Base-by-base conservation (phyloP, 176 grass and related monocot species). In the Dactylis glomerata region DNA sequence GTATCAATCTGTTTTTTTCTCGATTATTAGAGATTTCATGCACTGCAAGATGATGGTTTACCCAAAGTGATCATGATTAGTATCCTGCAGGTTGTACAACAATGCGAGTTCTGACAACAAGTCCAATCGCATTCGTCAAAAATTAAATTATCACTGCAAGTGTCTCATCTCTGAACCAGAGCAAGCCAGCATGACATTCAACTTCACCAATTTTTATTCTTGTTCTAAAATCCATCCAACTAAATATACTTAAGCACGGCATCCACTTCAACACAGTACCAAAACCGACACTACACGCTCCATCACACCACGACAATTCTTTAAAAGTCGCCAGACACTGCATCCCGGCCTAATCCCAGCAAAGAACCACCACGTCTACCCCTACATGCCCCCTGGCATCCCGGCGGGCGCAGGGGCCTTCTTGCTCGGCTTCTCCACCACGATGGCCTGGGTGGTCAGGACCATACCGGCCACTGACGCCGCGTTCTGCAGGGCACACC, bases 381-480 rank as follows among this genome's bases (percentile, higher is more conserved):
- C 64, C 85, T 78, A 50, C 71, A 75, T 75, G 27, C 86, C 90
- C 69, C 92, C 81, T 32, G 92, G 76, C 75, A 84, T 40, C 3
- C 82, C 92, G 0, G 80, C 73, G 33, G 85, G 16, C 8, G 75
- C 90, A 6, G 80, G 13, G 33, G 84, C 65, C 84, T 87, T 94
- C 82, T 84, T 91, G 86, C 89, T 92, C 2, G 92, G 86, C 90
- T 94, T 97, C 83, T 97, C 95, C 34, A 97, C 92, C 1, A 97
- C 95, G 22, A 97, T 94, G 22, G 92, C 95, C 66, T 97, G 88
- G 1, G 92, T 97, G 3, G 95, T 94, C 41, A 97, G 78, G 34
- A 97, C 95, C 95, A 97, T 97, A 61, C 95, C 95, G 28, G 95
- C 90, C 24, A 97, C 92, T 0, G 90, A 92, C 0, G 95, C 81